phyloP scores from a whole-genome alignment of 2,329 filamentous ascomycete species.

The Cercospora sp. region DNA sequence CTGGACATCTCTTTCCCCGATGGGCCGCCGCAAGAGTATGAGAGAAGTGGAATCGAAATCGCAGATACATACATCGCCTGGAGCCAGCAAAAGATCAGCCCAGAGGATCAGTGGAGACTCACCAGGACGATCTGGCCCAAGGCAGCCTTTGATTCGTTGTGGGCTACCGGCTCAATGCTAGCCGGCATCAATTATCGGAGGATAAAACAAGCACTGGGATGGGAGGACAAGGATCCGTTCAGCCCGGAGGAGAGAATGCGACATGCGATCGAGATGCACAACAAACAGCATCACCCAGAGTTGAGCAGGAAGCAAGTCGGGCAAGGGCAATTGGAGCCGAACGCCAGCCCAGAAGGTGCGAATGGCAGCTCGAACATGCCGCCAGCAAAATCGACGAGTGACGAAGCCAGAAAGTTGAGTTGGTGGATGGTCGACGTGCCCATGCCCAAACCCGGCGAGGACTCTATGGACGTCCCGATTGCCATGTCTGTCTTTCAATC shows the following conservation, averaged over 20 bases:
- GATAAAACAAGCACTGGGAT: conserved; percentile 41
- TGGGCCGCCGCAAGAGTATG: conserved; percentile 51
- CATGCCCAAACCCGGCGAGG: conserved; percentile 21
- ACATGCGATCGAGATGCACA: conserved; percentile 34
- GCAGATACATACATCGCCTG: conserved; percentile 43
- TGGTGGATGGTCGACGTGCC: conserved; percentile 33
- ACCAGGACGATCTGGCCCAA: conserved; percentile 42
- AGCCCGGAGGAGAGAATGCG: conserved; percentile 37
- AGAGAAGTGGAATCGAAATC: conserved; percentile 48
- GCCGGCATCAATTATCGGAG: conserved; percentile 40
- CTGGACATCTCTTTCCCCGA: conserved; percentile 52
- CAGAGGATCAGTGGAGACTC: conserved; percentile 44
- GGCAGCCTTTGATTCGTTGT: conserved; percentile 40
- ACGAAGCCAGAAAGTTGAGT: conserved; percentile 22
- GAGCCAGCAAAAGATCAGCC: conserved; percentile 43
- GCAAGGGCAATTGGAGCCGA: conserved; percentile 28
- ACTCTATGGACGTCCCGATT: conserved; percentile 34
- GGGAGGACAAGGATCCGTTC: conserved; percentile 37
- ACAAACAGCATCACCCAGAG: conserved; percentile 32
- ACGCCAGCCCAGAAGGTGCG: conserved; percentile 19
- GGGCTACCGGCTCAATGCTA: conserved; percentile 39
- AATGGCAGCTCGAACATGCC: conserved; percentile 8
- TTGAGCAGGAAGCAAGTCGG: conserved; percentile 23
- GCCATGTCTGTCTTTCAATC: conserved; percentile 33
- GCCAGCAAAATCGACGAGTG: conserved; percentile 7